A percentile compares a stretch with the other conserved stretches of the same genome.
These are phyloP conservation scores for Leonotis leonurus DNA, from an alignment of 257 asterid genomes.

Conservation along the genomic window DNA sequence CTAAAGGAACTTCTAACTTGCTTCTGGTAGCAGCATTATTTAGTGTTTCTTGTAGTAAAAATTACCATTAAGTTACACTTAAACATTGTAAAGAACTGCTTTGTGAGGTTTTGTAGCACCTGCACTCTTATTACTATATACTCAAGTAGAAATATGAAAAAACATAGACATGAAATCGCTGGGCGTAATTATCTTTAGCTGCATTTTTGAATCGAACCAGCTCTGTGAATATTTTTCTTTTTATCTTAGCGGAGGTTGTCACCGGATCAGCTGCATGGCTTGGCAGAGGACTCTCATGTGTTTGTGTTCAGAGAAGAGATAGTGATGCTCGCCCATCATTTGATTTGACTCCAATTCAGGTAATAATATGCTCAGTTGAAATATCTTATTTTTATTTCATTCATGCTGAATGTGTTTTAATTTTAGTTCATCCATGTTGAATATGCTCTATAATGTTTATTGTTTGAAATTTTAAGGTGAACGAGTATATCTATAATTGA, in stretches of 20 bases:
- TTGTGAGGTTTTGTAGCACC: background rate
- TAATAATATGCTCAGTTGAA: constrained; percentile 17
- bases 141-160: background rate
- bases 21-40: constrained; percentile 5
- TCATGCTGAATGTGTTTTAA: background rate
- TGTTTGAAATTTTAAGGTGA: background rate
- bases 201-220: background rate
- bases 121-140: background rate
- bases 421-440: background rate
- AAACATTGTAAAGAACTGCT: background rate
- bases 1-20: background rate
- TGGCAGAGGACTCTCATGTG: constrained; percentile 95
- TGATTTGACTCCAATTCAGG: constrained; percentile 86
- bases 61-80: background rate
- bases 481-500: background rate
- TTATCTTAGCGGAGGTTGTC: constrained; percentile 68
- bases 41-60: background rate
- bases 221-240: constrained; percentile 14
- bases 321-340: constrained; percentile 88
- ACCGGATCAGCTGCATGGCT: constrained; percentile 99
- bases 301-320: constrained; percentile 89
- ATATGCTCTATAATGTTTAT: background rate
- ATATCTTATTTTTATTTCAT: background rate
- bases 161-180: background rate
- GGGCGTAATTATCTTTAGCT: background rate